These are phyloP conservation scores for Paramyrothecium sp. DNA, from an alignment of 2,329 filamentous ascomycete species.

Conservation along the genomic window DNA sequence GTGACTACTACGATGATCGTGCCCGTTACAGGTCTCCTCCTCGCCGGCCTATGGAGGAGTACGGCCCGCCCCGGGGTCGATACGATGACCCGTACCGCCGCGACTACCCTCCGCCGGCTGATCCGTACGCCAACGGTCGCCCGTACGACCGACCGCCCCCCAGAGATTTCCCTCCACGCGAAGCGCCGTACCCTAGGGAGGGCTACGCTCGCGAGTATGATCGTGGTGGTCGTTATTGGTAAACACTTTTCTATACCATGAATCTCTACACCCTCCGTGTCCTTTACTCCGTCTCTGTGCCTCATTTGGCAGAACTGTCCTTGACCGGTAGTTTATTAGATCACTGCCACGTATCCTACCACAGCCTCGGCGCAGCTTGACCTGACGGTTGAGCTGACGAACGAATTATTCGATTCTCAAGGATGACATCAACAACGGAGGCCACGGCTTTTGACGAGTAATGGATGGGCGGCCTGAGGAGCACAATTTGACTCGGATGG, in stretches of 20 bases:
- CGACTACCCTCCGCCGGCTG: constrained; percentile 64
- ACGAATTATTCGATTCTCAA: background rate
- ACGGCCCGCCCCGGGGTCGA: constrained; percentile 64
- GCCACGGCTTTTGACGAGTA: background rate
- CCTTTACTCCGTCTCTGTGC: constrained; percentile 3
- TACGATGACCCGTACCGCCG: constrained; percentile 78
- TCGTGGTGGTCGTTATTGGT: constrained; percentile 50
- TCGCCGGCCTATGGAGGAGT: constrained; percentile 76
- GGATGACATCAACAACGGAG: background rate
- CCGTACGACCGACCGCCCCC: constrained; percentile 52
- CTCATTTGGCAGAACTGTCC: constrained; percentile 27
- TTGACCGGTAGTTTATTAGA: constrained; percentile 34
- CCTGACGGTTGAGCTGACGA: background rate
- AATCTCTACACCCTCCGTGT: background rate
- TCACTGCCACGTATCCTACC: constrained; percentile 12
- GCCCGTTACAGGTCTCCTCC: constrained; percentile 79
- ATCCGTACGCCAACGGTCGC: constrained; percentile 59
- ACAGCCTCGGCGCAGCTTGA: background rate
- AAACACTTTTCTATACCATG: constrained; percentile 26
- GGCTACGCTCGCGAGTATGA: constrained; percentile 48
- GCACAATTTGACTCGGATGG: background rate
- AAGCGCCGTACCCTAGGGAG: constrained; percentile 36
- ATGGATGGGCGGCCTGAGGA: background rate
- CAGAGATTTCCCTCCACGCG: constrained; percentile 48
- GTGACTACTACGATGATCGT: constrained; percentile 85